Conservation (phyloP, 768 basidiomycete genomes). For the Hericium alpestre region DNA sequence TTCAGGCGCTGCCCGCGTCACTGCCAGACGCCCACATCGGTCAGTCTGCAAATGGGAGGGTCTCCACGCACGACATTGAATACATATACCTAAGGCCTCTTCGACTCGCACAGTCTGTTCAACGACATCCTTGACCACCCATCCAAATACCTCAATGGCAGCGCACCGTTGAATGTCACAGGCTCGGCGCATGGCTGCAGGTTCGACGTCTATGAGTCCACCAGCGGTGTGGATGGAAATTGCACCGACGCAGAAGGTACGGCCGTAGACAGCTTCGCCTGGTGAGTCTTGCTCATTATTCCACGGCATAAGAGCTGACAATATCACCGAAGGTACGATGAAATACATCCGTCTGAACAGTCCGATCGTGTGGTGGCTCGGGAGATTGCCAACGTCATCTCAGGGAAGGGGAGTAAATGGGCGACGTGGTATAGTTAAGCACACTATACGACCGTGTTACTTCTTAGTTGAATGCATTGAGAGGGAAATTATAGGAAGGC, state of each 20-base stretch:
- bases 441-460: too few species aligned
- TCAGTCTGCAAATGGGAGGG: slow-evolving; percentile 16
- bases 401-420: slow-evolving; percentile 34
- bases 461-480: too few species aligned
- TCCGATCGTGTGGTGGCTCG: slow-evolving; percentile 42
- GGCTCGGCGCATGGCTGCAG: slow-evolving; percentile 41
- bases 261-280: slow-evolving; percentile 48
- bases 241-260: slow-evolving; percentile 31
- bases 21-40: slow-evolving; percentile 44
- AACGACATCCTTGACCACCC: not conserved
- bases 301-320: not conserved
- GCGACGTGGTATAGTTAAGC: slow-evolving; percentile 38
- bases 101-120: not conserved
- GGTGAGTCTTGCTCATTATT: slow-evolving; percentile 25
- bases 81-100: slow-evolving; percentile 21
- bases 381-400: slow-evolving; percentile 37
- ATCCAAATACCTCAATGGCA: not conserved
- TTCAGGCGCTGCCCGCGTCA: slow-evolving; percentile 15
- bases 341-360: slow-evolving; percentile 53
- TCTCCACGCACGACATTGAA: not conserved
- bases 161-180: slow-evolving; percentile 18
- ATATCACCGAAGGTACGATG: slow-evolving; percentile 30
- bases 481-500: too few species aligned
- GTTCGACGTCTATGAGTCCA: slow-evolving; percentile 25
- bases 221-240: slow-evolving; percentile 16